Evolutionary conservation across 352 stramenopile genomes (phyloP), one percentile per base, ranked within the genome.

Genomic region (Plasmopara viticola): DNA sequence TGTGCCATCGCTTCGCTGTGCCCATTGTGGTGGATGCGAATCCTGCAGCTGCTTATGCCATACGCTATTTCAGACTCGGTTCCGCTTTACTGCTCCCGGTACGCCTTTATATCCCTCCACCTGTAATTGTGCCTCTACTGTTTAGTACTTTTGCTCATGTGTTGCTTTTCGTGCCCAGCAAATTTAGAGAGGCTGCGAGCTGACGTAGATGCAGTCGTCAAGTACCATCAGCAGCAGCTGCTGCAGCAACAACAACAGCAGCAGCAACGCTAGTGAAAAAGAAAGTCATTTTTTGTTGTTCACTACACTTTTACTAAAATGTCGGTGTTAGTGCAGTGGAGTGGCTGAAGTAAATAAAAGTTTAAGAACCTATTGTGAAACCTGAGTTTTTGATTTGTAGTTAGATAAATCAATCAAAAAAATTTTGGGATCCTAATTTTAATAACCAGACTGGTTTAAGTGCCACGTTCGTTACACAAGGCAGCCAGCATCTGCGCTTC

Each of bases 1-100:
- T 53, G 53, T 72, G 35, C 70, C 71, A 29, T 77, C 70, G 30
- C 49, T 82, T n/a, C 68, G 66, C 12, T 93, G 83, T 53, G 49
- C 64, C 5, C 70, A 87, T 46, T 93, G 83, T 54, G 78, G 78
- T 20, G 79, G 78, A 51, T 93, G 83, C 42, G 79, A 91, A 61
- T 84, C 78, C 37, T 93, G 83, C 56, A 80, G 72, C 50, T 93
- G 83, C 28, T 56, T 87, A 41, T 93, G 83, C 39, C 83, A 93
- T 69, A 93, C 83, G 43, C 71, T 86, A n/a, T 93, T 90, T 70
- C 80, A 90, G 64, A 93, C 80, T 17, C 83, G 83, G 37, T 90
- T 88, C 60, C 83, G 83, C 49, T 83, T 78, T 56, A 69, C 64
- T n/a, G 64, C 77, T 28, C 83, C 80, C 41, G 83, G 83, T 90